phyloP scores from a whole-genome alignment of 148 eudicot genomes.

The Spergularia bocconei region DNA sequence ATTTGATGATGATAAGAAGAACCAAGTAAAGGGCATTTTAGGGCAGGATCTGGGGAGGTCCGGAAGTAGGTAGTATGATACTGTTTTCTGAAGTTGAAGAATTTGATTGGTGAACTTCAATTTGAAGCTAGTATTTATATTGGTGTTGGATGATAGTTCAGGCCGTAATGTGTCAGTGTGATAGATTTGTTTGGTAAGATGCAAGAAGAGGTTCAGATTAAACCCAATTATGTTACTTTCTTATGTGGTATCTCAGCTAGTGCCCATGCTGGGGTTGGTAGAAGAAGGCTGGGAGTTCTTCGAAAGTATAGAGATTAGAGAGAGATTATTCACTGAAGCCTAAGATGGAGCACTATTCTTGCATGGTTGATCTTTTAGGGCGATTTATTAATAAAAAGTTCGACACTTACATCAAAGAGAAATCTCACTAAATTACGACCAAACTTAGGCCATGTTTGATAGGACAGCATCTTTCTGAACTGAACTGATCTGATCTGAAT shows the following conservation, averaged over 20 bases:
- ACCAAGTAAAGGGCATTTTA: too few species aligned
- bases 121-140: neutral
- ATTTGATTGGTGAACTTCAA: neutral
- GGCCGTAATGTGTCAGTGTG: neutral
- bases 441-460: too few species aligned
- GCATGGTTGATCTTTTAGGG: constrained; percentile 91
- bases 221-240: constrained; percentile 75
- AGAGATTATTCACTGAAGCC: constrained; percentile 66
- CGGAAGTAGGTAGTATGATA: too few species aligned
- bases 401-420: too few species aligned
- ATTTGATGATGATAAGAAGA: too few species aligned
- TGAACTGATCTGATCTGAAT: too few species aligned
- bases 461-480: too few species aligned
- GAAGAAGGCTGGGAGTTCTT: constrained; percentile 63
- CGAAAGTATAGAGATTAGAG: constrained; percentile 69
- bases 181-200: constrained; percentile 53
- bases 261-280: constrained; percentile 73
- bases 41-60: too few species aligned
- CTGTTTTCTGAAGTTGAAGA: neutral
- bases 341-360: constrained; percentile 90
- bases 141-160: constrained; percentile 1
- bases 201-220: constrained; percentile 32
- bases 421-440: too few species aligned
- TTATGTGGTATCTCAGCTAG: constrained; percentile 82
- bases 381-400: too few species aligned